A percentile compares a stretch with the other conserved stretches of the same genome.
phyloP scores from a whole-genome alignment of 495 filamentous ascomycete species.

The Cudoniella acicularis region DNA sequence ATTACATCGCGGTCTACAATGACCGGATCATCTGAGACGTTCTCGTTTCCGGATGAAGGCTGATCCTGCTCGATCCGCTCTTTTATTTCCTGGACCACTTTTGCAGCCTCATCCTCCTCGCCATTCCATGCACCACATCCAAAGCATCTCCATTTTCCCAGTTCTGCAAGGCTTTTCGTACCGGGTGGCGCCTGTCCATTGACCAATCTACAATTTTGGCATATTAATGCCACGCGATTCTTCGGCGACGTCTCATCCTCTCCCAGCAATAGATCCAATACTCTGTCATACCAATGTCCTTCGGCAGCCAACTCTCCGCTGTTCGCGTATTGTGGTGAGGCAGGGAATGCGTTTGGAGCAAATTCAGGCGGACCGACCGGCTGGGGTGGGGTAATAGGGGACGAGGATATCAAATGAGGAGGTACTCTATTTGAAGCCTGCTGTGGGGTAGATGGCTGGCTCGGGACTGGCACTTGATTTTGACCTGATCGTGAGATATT shows the following conservation, averaged over 20 bases:
- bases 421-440: conserved; percentile 14
- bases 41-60: neutral
- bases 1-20: neutral
- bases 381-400: neutral
- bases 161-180: conserved; percentile 66
- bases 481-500: conserved; percentile 58
- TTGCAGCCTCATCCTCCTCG: conserved; percentile 65
- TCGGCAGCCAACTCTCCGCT: conserved; percentile 34
- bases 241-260: conserved; percentile 93
- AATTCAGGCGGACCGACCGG: conserved; percentile 40
- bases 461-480: conserved; percentile 10
- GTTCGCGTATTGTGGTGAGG: conserved; percentile 21
- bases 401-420: conserved; percentile 26
- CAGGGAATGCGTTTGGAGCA: conserved; percentile 50
- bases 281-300: conserved; percentile 87
- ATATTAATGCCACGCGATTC: conserved; percentile 89
- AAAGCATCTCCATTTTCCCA: conserved; percentile 87
- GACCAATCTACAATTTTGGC: conserved; percentile 75
- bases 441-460: conserved; percentile 24
- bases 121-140: conserved; percentile 85
- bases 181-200: conserved; percentile 96
- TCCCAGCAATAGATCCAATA: conserved; percentile 86
- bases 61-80: conserved; percentile 15
- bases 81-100: conserved; percentile 49
- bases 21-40: neutral